phyloP scores from a whole-genome alignment of 345 rosid species.

The Gossypium anomalum region DNA sequence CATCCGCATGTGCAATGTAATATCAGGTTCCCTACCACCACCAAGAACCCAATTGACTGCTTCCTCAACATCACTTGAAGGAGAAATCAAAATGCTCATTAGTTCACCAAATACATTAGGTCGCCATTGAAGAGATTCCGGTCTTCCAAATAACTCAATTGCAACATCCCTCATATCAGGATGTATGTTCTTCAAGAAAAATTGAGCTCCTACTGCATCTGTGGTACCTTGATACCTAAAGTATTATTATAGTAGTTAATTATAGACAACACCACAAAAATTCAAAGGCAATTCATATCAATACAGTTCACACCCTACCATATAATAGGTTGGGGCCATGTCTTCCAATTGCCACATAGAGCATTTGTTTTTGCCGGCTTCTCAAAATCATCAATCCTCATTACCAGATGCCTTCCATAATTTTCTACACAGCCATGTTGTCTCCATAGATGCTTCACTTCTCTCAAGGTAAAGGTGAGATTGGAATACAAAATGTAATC shows the following conservation, averaged over 20 bases:
- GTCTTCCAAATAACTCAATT: conserved; percentile 60
- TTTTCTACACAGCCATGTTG: conserved; percentile 62
- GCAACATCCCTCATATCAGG: conserved; percentile 78
- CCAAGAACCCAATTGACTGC: conserved; percentile 76
- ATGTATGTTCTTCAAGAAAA: conserved; percentile 85
- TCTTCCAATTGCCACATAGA: conserved; percentile 87
- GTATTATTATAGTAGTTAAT: conserved; percentile 13
- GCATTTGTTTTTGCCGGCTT: conserved; percentile 76
- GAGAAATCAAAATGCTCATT: conserved; percentile 76
- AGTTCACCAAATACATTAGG: conserved; percentile 94
- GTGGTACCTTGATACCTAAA: conserved; percentile 92
- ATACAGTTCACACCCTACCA: conserved; percentile 45
- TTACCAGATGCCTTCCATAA: conserved; percentile 58
- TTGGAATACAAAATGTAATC: conserved; percentile 82
- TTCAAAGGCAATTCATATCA: neutral
- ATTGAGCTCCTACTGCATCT: conserved; percentile 92
- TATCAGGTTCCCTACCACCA: conserved; percentile 65
- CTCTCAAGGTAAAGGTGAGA: conserved; percentile 61
- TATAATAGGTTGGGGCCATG: conserved; percentile 81
- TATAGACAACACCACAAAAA: neutral
- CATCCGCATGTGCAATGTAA: conserved; percentile 92
- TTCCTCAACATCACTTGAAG: conserved; percentile 66
- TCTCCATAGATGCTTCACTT: conserved; percentile 92
- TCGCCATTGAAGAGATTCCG: conserved; percentile 44
- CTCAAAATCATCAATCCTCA: conserved; percentile 89